Conservation (phyloP, 2,329 filamentous ascomycete genomes). For the Sclerotinia subarctica region DNA sequence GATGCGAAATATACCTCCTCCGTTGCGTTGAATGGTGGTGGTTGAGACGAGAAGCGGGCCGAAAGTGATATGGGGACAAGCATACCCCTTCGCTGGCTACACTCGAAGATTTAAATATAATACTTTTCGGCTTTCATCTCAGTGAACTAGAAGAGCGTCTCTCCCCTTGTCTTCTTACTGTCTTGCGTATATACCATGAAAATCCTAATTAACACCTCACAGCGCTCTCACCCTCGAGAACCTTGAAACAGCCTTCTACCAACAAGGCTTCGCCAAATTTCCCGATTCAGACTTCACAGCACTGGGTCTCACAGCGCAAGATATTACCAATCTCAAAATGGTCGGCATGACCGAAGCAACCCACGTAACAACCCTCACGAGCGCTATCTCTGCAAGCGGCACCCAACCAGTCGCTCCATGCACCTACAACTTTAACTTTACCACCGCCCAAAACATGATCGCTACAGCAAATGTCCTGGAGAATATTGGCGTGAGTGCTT, state of each 20-base stretch:
- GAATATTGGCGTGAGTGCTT: conserved; percentile 69
- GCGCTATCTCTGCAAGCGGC: conserved; percentile 59
- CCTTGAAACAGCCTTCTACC: conserved; percentile 71
- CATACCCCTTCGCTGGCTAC: neutral
- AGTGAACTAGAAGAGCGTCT: neutral
- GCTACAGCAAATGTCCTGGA: conserved; percentile 68
- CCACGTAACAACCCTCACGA: conserved; percentile 59
- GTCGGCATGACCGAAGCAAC: conserved; percentile 62
- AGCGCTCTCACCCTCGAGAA: conserved; percentile 72
- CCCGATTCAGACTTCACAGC: conserved; percentile 61
- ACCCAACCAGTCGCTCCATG: conserved; percentile 65
- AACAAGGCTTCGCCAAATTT: conserved; percentile 66
- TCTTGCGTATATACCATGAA: too few species aligned
- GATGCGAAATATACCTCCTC: neutral
- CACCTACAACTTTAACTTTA: conserved; percentile 69
- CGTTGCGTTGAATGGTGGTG: too few species aligned
- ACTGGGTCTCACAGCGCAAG: conserved; percentile 53
- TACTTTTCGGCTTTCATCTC: neutral
- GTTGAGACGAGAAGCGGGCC: neutral
- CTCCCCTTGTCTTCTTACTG: neutral
- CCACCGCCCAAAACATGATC: conserved; percentile 64
- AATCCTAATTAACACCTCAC: conserved; percentile 17
- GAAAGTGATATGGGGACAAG: neutral
- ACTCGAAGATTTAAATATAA: neutral
- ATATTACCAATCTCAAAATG: conserved; percentile 58